These are phyloP conservation scores for Dipodascus albidus DNA, from an alignment of 805 yeast genomes.

Conservation along the genomic window DNA sequence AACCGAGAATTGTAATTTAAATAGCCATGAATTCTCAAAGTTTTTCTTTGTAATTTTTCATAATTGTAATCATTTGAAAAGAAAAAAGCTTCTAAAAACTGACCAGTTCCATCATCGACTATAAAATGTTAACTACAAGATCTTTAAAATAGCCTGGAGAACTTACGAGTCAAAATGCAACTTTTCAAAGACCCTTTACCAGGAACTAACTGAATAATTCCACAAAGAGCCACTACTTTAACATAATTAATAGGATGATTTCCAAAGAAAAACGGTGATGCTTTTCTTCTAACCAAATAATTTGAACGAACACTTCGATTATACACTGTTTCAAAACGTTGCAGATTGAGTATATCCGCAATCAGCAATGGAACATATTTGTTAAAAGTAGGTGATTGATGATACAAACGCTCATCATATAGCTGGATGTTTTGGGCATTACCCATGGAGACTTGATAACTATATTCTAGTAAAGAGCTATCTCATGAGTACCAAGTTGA, in stretches of 20 bases:
- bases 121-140: background rate
- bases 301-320: background rate
- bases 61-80: background rate
- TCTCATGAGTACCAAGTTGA: constrained; percentile 1
- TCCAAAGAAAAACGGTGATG: constrained; percentile 13
- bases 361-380: constrained; percentile 15
- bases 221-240: background rate
- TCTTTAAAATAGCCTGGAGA: background rate
- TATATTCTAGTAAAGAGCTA: constrained; percentile 2
- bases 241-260: constrained; percentile 16
- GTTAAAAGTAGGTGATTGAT: constrained; percentile 11
- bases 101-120: background rate
- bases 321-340: constrained; percentile 4
- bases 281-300: background rate
- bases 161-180: background rate
- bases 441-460: constrained; percentile 4
- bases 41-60: background rate
- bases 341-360: constrained; percentile 8
- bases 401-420: constrained; percentile 4
- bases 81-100: background rate
- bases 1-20: background rate
- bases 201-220: background rate
- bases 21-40: background rate
- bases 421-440: background rate
- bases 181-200: background rate